Conservation (phyloP, 2,329 filamentous ascomycete species). For the Aspergillus transmontanensis region DNA sequence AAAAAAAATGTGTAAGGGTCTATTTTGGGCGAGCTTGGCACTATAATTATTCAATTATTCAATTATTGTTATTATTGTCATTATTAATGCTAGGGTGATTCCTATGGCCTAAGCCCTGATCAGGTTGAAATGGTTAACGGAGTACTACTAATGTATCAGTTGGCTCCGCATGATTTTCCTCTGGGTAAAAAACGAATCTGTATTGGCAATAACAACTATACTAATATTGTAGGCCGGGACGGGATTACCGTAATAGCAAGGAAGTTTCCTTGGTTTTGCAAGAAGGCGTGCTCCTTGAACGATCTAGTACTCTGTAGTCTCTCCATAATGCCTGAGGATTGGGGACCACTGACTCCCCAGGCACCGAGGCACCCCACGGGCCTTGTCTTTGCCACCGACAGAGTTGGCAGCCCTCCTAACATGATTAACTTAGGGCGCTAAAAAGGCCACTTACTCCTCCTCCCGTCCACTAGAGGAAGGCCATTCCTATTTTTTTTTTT, state of each 20-base stretch:
- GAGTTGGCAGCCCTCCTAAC: constrained; percentile 9
- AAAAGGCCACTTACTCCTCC: background rate
- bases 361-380: constrained; percentile 5
- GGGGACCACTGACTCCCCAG: background rate
- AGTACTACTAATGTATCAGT: background rate
- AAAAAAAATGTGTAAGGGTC: background rate
- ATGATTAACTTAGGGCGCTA: constrained; percentile 2
- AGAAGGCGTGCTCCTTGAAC: background rate
- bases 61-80: background rate
- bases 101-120: background rate
- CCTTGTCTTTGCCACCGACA: background rate
- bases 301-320: background rate
- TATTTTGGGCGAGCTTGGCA: background rate
- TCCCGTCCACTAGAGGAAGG: background rate
- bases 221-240: background rate
- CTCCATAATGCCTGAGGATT: background rate
- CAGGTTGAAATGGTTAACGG: background rate
- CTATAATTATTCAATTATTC: background rate
- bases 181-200: background rate
- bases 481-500: constrained; percentile 1
- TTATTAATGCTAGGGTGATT: background rate
- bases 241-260: background rate
- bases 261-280: background rate
- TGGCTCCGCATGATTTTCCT: background rate
- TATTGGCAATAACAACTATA: background rate